Evolutionary conservation across 352 stramenopile species (phyloP), one percentile per base, ranked within the genome.

Genomic region (Achlya hypogyna): DNA sequence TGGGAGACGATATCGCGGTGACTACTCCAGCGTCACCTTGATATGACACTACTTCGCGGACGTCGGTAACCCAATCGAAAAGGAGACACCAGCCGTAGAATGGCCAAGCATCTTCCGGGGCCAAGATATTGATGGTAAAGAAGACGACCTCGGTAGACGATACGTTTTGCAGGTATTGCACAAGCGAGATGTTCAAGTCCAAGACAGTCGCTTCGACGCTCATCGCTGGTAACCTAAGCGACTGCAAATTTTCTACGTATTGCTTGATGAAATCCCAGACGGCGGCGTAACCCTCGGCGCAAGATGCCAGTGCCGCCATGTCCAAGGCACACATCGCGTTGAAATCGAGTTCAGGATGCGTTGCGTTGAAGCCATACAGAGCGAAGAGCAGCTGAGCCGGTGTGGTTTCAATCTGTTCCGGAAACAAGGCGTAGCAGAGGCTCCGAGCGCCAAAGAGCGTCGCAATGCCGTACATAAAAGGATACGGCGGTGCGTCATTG

Each of bases 11-110:
- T 12, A 65, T 18, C 16, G 35, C 31, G 8, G 59, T 47, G 27
- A 65, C 27, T 10, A 18, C 12, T 9, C 59, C 59, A 20, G 27
- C 42, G 20, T 65, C 59, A 27, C 59, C 59, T 58, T 65, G 1
- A 58, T 45, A 65, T 1, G 9, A 58, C 16, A 65, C 59, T 4
- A 65, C 59, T 65, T 65, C 59, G 5, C 59, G 59, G 12, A 35
- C 23, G 0, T 40, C 59, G 14, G 25, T 43, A 25, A 23, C 47
- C 59, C 59, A 65, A 14, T 49, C 35, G 28, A 56, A 65, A 4
- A 65, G 18, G 28, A 54, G 29, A 23, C 59, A 65, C 59, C 59
- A 65, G 32, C 59, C 40, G 25, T 53, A 25, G 29, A 58, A 65
- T 28, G 29, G 35, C 59, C 59, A 65, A 27, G 38, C 23, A 23